Conservation (phyloP, 2,329 filamentous ascomycete genomes). For the Sporothrix luriei region DNA sequence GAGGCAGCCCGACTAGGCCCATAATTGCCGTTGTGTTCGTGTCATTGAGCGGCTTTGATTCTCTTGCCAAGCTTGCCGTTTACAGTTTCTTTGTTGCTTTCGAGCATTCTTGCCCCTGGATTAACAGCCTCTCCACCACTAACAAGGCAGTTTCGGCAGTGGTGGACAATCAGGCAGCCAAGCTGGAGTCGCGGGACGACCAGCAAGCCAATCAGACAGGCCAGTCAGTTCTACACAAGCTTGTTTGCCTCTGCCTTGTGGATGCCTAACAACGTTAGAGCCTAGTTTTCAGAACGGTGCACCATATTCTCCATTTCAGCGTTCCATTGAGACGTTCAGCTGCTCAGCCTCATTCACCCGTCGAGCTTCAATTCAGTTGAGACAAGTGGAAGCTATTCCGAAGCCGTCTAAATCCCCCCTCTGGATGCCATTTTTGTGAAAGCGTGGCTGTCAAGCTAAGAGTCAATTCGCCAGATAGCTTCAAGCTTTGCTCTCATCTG, state of each 20-base stretch:
- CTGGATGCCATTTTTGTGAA: background rate
- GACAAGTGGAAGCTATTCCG: background rate
- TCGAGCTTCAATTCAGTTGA: background rate
- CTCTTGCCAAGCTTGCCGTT: slow-evolving; percentile 17
- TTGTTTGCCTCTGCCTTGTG: slow-evolving; percentile 26
- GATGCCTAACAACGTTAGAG: slow-evolving; percentile 15
- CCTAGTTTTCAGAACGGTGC: background rate
- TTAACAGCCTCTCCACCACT: background rate
- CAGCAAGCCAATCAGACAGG: slow-evolving; percentile 15
- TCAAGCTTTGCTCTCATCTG: background rate
- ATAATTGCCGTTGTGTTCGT: slow-evolving; percentile 2
- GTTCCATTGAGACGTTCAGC: too few species aligned
- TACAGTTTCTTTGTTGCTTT: slow-evolving; percentile 5
- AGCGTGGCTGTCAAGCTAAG: slow-evolving; percentile 9
- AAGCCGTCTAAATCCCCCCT: background rate
- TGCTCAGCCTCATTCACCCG: slow-evolving; percentile 6
- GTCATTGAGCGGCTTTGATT: background rate
- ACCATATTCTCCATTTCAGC: too few species aligned
- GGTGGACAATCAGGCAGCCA: slow-evolving; percentile 15
- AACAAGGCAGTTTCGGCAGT: background rate
- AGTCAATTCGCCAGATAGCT: background rate
- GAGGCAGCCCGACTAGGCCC: slow-evolving; percentile 21
- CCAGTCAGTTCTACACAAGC: background rate
- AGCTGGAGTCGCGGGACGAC: too few species aligned
- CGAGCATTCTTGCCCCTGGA: slow-evolving; percentile 16